These are phyloP conservation scores for Nelumbo lutea DNA, from an alignment of 164 flowering plant species.

Conservation along the genomic window DNA sequence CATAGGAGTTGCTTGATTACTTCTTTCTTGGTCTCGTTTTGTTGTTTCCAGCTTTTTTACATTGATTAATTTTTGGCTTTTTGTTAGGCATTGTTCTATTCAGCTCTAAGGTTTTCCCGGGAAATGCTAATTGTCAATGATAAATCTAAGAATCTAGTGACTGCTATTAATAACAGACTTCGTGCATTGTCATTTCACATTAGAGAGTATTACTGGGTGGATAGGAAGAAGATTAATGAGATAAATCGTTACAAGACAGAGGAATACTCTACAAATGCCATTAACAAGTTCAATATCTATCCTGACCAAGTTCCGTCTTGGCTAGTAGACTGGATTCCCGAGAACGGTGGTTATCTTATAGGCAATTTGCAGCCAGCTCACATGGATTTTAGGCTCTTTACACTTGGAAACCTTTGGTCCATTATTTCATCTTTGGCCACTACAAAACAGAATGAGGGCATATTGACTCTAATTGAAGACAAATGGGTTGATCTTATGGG, in stretches of 20 bases:
- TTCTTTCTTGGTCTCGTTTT: too few relatives aligned
- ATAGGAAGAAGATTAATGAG: conserved; percentile 73
- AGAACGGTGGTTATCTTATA: conserved; percentile 72
- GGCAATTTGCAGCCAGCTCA: conserved; percentile 94
- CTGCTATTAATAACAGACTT: conserved; percentile 77
- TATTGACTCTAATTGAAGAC: conserved; percentile 64
- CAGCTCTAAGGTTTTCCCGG: conserved; percentile 74
- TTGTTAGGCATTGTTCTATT: conserved; percentile 71
- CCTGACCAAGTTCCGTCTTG: conserved; percentile 64
- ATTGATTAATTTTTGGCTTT: not conserved
- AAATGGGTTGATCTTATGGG: conserved; percentile 90
- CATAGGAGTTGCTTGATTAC: too few relatives aligned
- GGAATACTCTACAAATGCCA: conserved; percentile 81
- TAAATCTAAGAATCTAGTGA: conserved; percentile 57
- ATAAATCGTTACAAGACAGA: conserved; percentile 34
- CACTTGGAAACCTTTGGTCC: conserved; percentile 86
- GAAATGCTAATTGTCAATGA: conserved; percentile 84
- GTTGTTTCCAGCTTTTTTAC: too few relatives aligned
- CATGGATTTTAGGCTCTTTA: conserved; percentile 92
- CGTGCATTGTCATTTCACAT: conserved; percentile 90
- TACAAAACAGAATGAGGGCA: conserved; percentile 65
- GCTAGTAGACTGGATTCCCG: conserved; percentile 33
- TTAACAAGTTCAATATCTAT: conserved; percentile 29
- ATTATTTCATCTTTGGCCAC: conserved; percentile 79
- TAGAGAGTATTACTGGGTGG: conserved; percentile 87